Evolutionary conservation across 345 rosid species (phyloP).

Genomic region (Dimocarpus longan): DNA sequence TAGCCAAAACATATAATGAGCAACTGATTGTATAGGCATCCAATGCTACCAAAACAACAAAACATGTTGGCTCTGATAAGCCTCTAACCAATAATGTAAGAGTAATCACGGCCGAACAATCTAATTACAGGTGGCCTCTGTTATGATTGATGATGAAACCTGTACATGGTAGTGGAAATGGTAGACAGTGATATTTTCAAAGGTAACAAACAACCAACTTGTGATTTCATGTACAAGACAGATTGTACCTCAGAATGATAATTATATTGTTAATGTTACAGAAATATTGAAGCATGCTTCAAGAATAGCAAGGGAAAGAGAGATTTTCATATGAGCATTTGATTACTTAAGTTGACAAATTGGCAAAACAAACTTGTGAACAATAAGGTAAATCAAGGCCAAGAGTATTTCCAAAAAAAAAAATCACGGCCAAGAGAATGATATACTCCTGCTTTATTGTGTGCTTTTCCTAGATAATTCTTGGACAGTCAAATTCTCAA

Average conservation of each 20-base stretch:
- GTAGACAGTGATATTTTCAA: background rate
- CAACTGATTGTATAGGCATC: background rate
- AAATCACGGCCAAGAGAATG: too few relatives aligned
- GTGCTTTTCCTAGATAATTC: too few relatives aligned
- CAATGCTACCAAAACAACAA: background rate
- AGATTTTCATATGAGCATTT: background rate
- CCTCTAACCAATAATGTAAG: too few relatives aligned
- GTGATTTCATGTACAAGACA: background rate
- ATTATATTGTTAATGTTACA: background rate
- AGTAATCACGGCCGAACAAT: background rate
- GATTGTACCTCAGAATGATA: background rate
- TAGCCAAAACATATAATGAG: background rate
- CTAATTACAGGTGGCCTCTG: too few relatives aligned
- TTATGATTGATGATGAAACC: too few relatives aligned
- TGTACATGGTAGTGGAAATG: background rate
- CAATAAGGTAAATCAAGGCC: too few relatives aligned
- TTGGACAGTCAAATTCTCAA: too few relatives aligned
- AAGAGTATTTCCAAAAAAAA: too few relatives aligned
- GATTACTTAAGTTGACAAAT: background rate
- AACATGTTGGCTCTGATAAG: background rate
- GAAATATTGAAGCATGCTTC: background rate
- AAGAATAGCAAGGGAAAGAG: background rate
- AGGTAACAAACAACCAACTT: background rate
- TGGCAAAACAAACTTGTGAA: background rate
- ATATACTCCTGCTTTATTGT: too few relatives aligned